phyloP scores from a whole-genome alignment of 1,139 yeast species.

The Geotrichum fermentans region DNA sequence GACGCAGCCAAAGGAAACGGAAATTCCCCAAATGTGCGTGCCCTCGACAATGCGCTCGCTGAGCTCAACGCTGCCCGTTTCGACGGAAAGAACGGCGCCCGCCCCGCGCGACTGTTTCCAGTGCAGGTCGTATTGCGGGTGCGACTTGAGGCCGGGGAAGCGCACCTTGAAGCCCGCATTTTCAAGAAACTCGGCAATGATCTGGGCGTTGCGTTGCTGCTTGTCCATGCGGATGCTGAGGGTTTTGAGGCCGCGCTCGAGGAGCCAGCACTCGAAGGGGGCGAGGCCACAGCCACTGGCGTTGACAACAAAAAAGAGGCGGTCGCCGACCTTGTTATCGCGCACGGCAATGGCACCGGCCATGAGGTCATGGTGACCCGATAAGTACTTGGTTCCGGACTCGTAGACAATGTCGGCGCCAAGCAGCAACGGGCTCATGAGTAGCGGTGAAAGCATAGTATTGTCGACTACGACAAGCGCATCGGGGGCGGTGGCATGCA shows the following conservation, averaged over 20 bases:
- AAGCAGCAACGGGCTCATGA: slow-evolving; percentile 76
- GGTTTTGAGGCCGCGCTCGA: slow-evolving; percentile 81
- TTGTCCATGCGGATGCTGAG: slow-evolving; percentile 78
- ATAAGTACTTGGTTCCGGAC: slow-evolving; percentile 84
- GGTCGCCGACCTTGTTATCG: slow-evolving; percentile 57
- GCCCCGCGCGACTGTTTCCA: slow-evolving; percentile 73
- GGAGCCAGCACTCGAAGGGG: slow-evolving; percentile 87
- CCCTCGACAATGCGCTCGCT: slow-evolving; percentile 72
- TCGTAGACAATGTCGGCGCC: slow-evolving; percentile 91
- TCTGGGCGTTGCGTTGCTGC: slow-evolving; percentile 75
- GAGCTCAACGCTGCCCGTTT: slow-evolving; percentile 67
- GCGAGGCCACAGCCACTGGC: slow-evolving; percentile 88
- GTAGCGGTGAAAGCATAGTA: slow-evolving; percentile 91
- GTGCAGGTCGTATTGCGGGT: slow-evolving; percentile 79
- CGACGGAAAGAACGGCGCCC: slow-evolving; percentile 85
- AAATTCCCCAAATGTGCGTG: slow-evolving; percentile 75
- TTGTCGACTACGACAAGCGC: slow-evolving; percentile 82
- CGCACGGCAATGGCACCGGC: slow-evolving; percentile 84
- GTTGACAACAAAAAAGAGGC: slow-evolving; percentile 70
- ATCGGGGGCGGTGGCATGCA: slow-evolving; percentile 63
- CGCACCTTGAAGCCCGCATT: slow-evolving; percentile 59
- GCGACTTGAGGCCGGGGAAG: slow-evolving; percentile 76
- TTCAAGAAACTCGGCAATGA: slow-evolving; percentile 68
- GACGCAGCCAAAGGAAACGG: slow-evolving; percentile 93
- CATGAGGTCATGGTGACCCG: slow-evolving; percentile 95